A percentile compares a stretch with the other conserved stretches of the same genome.
These are phyloP conservation scores for Collybia sp. DNA, from an alignment of 768 basidiomycete species.

Conservation along the genomic window DNA sequence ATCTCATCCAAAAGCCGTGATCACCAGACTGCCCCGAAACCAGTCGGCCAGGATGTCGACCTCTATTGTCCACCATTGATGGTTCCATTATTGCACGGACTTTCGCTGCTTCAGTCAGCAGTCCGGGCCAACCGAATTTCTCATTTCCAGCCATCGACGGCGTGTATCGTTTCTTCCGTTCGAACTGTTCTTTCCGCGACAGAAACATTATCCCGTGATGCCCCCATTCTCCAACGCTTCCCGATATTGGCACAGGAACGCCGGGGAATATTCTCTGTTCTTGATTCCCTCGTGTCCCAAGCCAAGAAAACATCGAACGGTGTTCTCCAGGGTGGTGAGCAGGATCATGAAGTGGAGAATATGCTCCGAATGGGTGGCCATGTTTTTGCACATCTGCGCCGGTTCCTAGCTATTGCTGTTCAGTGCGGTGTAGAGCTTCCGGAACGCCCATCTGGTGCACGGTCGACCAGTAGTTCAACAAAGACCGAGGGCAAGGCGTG, in stretches of 20 bases:
- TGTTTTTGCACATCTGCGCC: conserved; percentile 75
- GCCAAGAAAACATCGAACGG: conserved; percentile 64
- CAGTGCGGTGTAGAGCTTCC: conserved; percentile 73
- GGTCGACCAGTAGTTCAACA: conserved; percentile 21
- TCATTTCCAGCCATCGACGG: conserved; percentile 93
- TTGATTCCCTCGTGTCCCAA: conserved; percentile 80
- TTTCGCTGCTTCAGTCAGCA: conserved; percentile 82
- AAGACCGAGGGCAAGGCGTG: conserved; percentile 24
- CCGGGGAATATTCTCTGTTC: conserved; percentile 73
- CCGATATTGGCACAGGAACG: conserved; percentile 71
- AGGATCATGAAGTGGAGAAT: conserved; percentile 55
- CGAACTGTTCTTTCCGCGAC: conserved; percentile 80
- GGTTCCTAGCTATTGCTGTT: conserved; percentile 72
- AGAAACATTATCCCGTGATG: conserved; percentile 81
- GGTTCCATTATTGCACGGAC: conserved; percentile 78
- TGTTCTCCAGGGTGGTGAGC: conserved; percentile 35
- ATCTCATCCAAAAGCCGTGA: conserved; percentile 30
- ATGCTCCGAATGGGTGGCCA: conserved; percentile 82
- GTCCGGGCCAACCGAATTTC: conserved; percentile 70
- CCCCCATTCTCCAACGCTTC: conserved; percentile 61
- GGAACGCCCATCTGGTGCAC: conserved; percentile 33
- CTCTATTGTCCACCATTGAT: conserved; percentile 77
- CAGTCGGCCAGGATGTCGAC: conserved; percentile 45
- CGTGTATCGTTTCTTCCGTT: conserved; percentile 92
- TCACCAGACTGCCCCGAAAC: conserved; percentile 35